Evolutionary conservation across 2,329 filamentous ascomycete species (phyloP).

Genomic region (Hymenoscyphus repandus): DNA sequence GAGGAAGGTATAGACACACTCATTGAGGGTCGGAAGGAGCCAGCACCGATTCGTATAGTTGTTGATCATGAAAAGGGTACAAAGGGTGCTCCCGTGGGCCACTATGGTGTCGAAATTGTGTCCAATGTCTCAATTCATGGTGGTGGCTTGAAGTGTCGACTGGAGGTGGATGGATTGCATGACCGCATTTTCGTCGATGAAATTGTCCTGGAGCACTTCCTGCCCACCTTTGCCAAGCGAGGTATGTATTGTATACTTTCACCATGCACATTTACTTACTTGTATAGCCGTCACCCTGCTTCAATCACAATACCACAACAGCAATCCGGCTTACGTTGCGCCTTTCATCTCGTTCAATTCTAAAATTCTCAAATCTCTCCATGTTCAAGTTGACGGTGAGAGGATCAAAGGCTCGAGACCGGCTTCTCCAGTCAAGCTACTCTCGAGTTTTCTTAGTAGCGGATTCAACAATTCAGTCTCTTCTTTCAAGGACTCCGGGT

Average conservation of each 20-base stretch:
- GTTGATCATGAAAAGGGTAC: constrained; percentile 64
- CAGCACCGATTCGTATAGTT: constrained; percentile 66
- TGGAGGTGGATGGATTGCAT: constrained; percentile 60
- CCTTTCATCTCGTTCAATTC: constrained; percentile 73
- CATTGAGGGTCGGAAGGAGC: constrained; percentile 59
- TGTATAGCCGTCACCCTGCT: constrained; percentile 64
- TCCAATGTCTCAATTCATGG: constrained; percentile 52
- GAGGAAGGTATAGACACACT: constrained; percentile 62
- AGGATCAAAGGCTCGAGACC: constrained; percentile 66
- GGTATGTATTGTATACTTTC: constrained; percentile 42
- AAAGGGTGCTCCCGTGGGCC: constrained; percentile 59
- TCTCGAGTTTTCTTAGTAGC: constrained; percentile 74
- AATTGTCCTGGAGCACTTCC: constrained; percentile 65
- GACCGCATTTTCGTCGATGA: constrained; percentile 71
- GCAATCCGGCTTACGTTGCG: constrained; percentile 58
- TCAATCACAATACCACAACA: constrained; percentile 62
- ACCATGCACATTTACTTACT: constrained; percentile 31
- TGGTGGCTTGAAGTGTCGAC: constrained; percentile 46
- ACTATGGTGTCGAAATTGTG: constrained; percentile 67
- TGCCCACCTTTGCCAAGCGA: constrained; percentile 69
- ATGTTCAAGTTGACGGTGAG: constrained; percentile 55
- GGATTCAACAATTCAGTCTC: constrained; percentile 41
- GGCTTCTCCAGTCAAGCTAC: constrained; percentile 83
- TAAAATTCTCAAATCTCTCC: constrained; percentile 68
- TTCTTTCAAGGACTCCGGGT: constrained; percentile 33